phyloP scores from a whole-genome alignment of 2,329 filamentous ascomycete genomes.

The Fusarium sp. region DNA sequence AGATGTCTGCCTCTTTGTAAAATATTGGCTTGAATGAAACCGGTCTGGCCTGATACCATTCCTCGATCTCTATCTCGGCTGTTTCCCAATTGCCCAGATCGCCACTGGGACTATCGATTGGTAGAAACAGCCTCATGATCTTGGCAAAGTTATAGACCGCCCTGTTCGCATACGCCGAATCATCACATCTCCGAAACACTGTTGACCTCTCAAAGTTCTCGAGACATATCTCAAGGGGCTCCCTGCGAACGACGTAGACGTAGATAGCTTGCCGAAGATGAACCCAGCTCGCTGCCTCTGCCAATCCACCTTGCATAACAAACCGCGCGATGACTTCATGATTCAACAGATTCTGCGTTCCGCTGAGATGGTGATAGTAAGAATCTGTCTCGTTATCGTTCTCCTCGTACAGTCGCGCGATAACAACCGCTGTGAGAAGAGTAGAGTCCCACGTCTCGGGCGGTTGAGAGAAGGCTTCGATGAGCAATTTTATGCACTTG shows the following conservation, averaged over 20 bases:
- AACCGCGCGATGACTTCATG: neutral
- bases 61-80: neutral
- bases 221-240: neutral
- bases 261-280: neutral
- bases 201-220: neutral
- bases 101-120: fast-evolving
- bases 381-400: neutral
- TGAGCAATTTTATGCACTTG: neutral
- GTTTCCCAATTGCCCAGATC: neutral
- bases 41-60: neutral
- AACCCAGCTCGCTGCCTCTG: constrained; percentile 2
- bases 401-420: constrained; percentile 1
- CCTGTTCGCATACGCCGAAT: constrained; percentile 1
- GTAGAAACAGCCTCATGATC: neutral
- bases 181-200: neutral
- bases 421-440: neutral
- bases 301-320: neutral
- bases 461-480: neutral
- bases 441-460: neutral
- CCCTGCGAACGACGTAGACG: neutral
- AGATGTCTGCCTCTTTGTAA: fast-evolving
- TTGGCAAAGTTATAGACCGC: neutral
- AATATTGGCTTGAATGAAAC: neutral
- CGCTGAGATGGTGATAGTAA: neutral
- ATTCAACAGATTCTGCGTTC: neutral